Conservation (phyloP, 129 eudicot species). For the Flaveria sonorensis region DNA sequence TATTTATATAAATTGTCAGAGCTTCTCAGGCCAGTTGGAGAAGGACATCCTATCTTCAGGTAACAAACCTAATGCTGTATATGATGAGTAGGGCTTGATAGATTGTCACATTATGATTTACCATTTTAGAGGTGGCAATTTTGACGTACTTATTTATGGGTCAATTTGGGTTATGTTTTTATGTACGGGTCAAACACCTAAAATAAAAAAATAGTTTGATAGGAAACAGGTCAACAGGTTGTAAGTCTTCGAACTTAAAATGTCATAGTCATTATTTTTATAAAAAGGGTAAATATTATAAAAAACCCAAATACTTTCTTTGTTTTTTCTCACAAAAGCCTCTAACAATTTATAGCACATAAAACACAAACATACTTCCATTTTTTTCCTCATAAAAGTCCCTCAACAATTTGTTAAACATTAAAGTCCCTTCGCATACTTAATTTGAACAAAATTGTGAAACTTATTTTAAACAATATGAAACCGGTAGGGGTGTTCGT, state of each 20-base stretch:
- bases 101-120: constrained; percentile 4
- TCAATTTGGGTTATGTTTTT: constrained; percentile 5
- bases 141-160: neutral
- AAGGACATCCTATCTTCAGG: constrained; percentile 88
- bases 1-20: constrained; percentile 51
- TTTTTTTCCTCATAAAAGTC: too few relatives aligned
- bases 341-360: too few relatives aligned
- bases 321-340: too few relatives aligned
- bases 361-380: too few relatives aligned
- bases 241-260: neutral
- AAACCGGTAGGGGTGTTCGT: too few relatives aligned
- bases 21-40: constrained; percentile 91
- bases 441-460: too few relatives aligned
- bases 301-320: too few relatives aligned
- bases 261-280: neutral
- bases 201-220: neutral
- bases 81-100: neutral
- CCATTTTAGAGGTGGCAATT: neutral
- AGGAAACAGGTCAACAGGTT: neutral
- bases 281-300: neutral
- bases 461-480: too few relatives aligned
- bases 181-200: neutral
- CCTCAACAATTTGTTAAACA: too few relatives aligned
- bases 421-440: too few relatives aligned
- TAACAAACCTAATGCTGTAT: constrained; percentile 31